phyloP scores from a whole-genome alignment of 352 stramenopile genomes.

The Plasmopara muralis region DNA sequence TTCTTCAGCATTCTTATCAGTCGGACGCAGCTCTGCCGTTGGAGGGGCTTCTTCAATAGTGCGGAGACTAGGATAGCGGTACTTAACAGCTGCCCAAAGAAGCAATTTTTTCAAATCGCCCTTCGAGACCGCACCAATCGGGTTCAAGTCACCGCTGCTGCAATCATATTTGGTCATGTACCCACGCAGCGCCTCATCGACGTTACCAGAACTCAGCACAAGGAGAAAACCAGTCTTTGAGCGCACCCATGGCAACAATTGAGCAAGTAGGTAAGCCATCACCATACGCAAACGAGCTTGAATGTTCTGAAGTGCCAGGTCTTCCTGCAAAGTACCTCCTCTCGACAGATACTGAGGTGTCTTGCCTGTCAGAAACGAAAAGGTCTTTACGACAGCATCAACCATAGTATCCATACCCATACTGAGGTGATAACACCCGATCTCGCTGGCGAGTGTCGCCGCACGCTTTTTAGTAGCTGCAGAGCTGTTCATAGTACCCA shows the following conservation, averaged over 20 bases:
- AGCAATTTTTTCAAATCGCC: slow-evolving; percentile 96
- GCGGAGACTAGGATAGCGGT: slow-evolving; percentile 87
- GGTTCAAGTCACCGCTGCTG: slow-evolving; percentile 97
- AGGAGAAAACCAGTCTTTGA: slow-evolving; percentile 93
- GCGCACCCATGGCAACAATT: slow-evolving; percentile 97
- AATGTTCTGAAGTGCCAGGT: slow-evolving; percentile 98
- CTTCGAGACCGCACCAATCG: slow-evolving; percentile 96
- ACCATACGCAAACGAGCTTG: slow-evolving; percentile 98
- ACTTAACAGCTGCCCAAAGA: slow-evolving; percentile 85
- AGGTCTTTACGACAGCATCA: slow-evolving; percentile 74
- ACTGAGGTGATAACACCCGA: slow-evolving; percentile 94
- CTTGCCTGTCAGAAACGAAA: slow-evolving; percentile 77
- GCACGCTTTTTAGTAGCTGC: slow-evolving; percentile 87
- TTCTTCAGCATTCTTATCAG: slow-evolving; percentile 53
- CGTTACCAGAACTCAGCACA: slow-evolving; percentile 96
- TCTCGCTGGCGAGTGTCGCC: slow-evolving; percentile 80
- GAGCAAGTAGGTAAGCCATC: slow-evolving; percentile 95
- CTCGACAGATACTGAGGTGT: slow-evolving; percentile 84
- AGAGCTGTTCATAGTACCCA: slow-evolving; percentile 96
- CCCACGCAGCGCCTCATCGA: slow-evolving; percentile 96
- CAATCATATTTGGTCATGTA: slow-evolving; percentile 99
- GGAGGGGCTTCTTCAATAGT: slow-evolving; percentile 92
- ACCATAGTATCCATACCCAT: slow-evolving; percentile 97
- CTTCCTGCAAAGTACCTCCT: slow-evolving; percentile 90
- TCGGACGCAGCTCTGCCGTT: slow-evolving; percentile 94